Percentiles rank a stretch among this genome's conserved stretches.
These are phyloP conservation scores for Suhomyces pyralidae DNA, from an alignment of 805 yeast species.

Conservation along the genomic window DNA sequence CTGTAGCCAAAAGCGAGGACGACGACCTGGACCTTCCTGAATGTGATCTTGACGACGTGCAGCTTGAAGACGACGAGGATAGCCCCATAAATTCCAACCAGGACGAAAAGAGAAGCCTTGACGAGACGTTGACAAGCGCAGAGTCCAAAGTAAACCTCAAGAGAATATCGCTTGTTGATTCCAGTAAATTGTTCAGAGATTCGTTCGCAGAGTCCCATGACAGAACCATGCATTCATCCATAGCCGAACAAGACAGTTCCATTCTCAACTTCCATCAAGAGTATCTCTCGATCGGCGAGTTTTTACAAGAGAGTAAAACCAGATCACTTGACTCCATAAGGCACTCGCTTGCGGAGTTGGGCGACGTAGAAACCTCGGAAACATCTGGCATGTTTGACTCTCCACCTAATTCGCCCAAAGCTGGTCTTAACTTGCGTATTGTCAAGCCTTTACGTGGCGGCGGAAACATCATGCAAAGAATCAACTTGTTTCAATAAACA, in stretches of 20 bases:
- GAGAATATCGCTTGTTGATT: slow-evolving; percentile 4
- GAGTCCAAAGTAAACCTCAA: slow-evolving; percentile 5
- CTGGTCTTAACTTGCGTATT: slow-evolving; percentile 55
- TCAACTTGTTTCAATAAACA: slow-evolving; percentile 10
- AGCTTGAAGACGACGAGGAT: slow-evolving; percentile 7
- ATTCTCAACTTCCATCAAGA: slow-evolving; percentile 15
- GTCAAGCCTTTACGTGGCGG: slow-evolving; percentile 65
- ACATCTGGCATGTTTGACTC: slow-evolving; percentile 16
- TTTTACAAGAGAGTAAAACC: slow-evolving; percentile 13
- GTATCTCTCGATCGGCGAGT: slow-evolving; percentile 14
- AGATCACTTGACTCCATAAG: slow-evolving; percentile 9
- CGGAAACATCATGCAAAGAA: slow-evolving; percentile 15
- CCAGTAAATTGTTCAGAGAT: slow-evolving; percentile 5
- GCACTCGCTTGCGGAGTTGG: slow-evolving; percentile 8
- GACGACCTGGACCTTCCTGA: slow-evolving; percentile 8
- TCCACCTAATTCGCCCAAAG: slow-evolving; percentile 29
- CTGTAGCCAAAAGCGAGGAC: background rate
- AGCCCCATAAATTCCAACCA: background rate
- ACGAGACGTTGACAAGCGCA: slow-evolving; percentile 5
- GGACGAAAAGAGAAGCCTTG: slow-evolving; percentile 7
- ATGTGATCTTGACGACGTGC: slow-evolving; percentile 9
- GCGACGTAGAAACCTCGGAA: slow-evolving; percentile 12
- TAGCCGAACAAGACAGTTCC: slow-evolving; percentile 6
- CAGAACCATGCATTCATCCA: background rate
- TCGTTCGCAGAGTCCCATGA: slow-evolving; percentile 4